Evolutionary conservation across 2,329 filamentous ascomycete species (phyloP), one percentile per base, ranked within the genome.

Genomic region (Colletotrichum kahawae): DNA sequence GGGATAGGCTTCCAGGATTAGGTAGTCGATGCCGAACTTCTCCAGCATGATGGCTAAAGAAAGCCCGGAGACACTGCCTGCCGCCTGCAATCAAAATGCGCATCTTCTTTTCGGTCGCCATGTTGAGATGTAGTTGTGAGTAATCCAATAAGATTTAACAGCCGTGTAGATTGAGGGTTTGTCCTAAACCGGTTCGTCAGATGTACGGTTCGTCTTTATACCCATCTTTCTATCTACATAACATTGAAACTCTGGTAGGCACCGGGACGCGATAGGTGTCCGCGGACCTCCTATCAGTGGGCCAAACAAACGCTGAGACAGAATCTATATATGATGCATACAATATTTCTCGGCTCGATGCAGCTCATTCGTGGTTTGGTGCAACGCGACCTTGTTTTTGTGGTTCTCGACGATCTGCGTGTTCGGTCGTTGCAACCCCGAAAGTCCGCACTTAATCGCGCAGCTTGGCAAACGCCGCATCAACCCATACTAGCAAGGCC

Each of bases 41-140:
- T 90, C 83, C 2, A 91, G 83, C 76, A 85, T 84, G 43, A 77
- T 78, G 34, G 79, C 79, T 21, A 80, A 71, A 2, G 76, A 70
- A 6, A 80, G 72, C 5, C 89, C 89, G 3, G 85, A 82, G n/a
- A 90, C 79, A 56, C 86, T 84, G 4, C 86, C 86, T 84, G 4
- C 86, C 89, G 21, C 88, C 88, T 1, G 82, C 85, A 54, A 90
- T 89, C 68, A 90, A 79, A 31, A 88, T 82, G 4, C 59, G 31
- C 31, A 38, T 36, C 9, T 38, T 27, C 16, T 63, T 38, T 18
- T 24, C 34, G 18, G 29, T n/a, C 16, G 24, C 57, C 57, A 60
- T 60, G 18, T 60, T 60, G 9, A 21, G n/a, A 51, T 60, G 4
- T 60, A 16, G 24, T 34, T 9, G 3, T 34, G 57, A 14, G 7